phyloP scores from a whole-genome alignment of 768 basidiomycete species.

The Kwoniella sp. region DNA sequence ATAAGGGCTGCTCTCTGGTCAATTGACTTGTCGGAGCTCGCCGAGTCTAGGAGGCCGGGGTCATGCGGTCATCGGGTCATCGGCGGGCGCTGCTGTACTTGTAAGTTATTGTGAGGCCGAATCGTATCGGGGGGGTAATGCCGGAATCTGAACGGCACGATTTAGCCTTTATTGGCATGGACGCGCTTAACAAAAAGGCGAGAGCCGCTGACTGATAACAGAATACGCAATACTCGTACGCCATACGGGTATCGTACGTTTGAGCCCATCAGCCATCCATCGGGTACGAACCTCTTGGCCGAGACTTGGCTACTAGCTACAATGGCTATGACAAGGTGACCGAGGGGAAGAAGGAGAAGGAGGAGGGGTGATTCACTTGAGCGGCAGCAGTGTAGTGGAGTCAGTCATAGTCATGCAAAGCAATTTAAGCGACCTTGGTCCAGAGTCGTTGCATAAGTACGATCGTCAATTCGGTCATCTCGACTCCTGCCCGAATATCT shows the following conservation, averaged over 20 bases:
- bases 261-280: no score
- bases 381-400: neutral
- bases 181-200: no score
- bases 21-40: neutral
- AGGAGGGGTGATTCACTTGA: neutral
- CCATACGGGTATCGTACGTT: no score
- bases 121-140: no score
- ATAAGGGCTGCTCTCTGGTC: neutral
- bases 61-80: constrained; percentile 1
- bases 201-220: no score
- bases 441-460: neutral
- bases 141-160: no score
- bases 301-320: neutral
- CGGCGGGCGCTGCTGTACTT: no score
- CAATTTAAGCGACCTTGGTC: neutral
- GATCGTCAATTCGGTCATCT: neutral
- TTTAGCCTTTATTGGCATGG: no score
- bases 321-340: neutral
- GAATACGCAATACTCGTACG: no score
- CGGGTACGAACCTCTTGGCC: neutral
- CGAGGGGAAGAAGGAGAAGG: neutral
- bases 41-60: neutral
- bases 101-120: no score
- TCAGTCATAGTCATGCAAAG: neutral
- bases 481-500: neutral